A percentile compares a stretch with the other conserved stretches of the same genome.
These are phyloP conservation scores for Penicillium polonicum DNA, from an alignment of 2,329 filamentous ascomycete genomes.

Conservation along the genomic window DNA sequence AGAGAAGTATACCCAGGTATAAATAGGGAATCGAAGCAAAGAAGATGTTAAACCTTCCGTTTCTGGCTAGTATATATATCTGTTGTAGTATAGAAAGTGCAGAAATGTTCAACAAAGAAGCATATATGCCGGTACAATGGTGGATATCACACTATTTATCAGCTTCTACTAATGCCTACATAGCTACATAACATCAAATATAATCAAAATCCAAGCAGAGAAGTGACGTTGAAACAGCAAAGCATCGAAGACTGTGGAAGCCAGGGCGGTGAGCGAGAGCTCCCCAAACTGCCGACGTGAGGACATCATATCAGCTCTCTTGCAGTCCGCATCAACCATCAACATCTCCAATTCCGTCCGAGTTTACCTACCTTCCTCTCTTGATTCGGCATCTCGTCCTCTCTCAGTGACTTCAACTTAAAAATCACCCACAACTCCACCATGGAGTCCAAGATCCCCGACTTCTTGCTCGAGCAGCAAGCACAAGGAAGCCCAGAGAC, in stretches of 20 bases:
- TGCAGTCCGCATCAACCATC: conserved; percentile 12
- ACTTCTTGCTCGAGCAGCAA: conserved; percentile 88
- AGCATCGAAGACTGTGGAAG: conserved; percentile 6
- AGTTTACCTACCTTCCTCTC: conserved; percentile 8
- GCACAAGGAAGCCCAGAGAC: conserved; percentile 84
- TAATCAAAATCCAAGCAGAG: background rate
- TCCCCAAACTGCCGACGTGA: conserved; percentile 11
- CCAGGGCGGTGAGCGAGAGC: conserved; percentile 10
- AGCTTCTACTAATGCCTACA: background rate
- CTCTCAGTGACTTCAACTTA: background rate
- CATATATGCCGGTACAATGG: background rate
- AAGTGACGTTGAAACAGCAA: background rate
- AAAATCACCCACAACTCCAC: conserved; percentile 22
- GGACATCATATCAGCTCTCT: conserved; percentile 16
- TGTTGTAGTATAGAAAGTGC: background rate
- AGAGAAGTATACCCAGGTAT: no score
- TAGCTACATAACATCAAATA: background rate
- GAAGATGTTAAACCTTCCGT: no score
- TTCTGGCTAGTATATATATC: background rate
- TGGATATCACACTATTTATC: no score
- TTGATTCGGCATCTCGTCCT: conserved; percentile 1
- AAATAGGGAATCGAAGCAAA: no score
- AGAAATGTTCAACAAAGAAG: background rate
- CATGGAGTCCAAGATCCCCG: conserved; percentile 86
- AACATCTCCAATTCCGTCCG: conserved; percentile 10